A percentile compares a stretch with the other conserved stretches of the same genome.
Evolutionary conservation across 2,329 filamentous ascomycete species (phyloP).

Genomic region (Periconia macrospinosa): DNA sequence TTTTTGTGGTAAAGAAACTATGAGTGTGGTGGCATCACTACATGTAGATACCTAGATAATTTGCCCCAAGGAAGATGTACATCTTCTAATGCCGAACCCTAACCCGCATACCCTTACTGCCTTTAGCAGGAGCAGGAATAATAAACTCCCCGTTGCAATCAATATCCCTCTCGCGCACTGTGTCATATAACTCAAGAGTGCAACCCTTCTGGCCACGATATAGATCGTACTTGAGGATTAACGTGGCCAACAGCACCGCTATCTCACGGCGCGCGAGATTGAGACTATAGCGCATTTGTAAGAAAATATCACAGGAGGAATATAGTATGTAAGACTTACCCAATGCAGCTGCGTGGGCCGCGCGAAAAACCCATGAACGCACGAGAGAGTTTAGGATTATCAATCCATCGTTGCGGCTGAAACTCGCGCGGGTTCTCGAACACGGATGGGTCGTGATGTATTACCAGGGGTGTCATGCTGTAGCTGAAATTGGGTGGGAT

Average conservation of each 20-base stretch:
- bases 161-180: background rate
- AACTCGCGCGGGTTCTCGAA: no score
- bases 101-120: conserved; percentile 1
- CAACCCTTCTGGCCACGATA: background rate
- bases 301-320: background rate
- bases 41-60: no score
- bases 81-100: no score
- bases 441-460: no score
- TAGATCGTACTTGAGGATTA: conserved; percentile 2
- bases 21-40: no score
- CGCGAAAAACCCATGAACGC: background rate
- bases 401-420: no score
- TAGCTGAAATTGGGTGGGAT: no score
- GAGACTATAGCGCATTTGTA: background rate
- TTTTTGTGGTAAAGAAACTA: no score
- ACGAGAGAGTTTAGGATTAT: background rate
- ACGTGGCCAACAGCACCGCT: background rate
- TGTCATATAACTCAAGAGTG: conserved; percentile 3
- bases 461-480: no score
- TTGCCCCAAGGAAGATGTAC: no score
- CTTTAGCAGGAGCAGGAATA: background rate
- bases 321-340: background rate
- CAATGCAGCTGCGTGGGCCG: background rate
- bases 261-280: background rate
- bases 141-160: conserved; percentile 1